Percentiles rank a stretch among this genome's conserved stretches.
Evolutionary conservation across 192 early-diverging fungal genomes (phyloP).

Genomic region (Backusella liffmaniae): DNA sequence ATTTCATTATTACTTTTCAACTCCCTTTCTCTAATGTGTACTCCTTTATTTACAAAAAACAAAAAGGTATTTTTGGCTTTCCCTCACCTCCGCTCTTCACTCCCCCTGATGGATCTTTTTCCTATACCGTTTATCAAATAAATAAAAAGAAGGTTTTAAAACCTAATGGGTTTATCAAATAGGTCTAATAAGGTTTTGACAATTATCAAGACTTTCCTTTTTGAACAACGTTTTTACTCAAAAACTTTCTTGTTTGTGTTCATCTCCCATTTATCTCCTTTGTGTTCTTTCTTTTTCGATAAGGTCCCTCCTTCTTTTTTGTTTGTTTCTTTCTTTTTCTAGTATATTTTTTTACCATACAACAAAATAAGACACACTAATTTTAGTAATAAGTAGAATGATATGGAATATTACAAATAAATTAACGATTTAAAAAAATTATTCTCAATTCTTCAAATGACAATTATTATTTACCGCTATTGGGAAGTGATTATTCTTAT

Average conservation of each 20-base stretch:
- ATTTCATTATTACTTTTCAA: neutral
- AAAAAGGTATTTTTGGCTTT: neutral
- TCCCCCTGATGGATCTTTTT: neutral
- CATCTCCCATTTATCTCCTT: neutral
- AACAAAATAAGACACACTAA: neutral
- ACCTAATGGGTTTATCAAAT: neutral
- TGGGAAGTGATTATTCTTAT: neutral
- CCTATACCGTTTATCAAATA: neutral
- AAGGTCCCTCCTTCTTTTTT: neutral
- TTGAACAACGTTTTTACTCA: neutral
- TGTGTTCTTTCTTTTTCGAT: neutral
- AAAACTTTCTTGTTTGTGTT: neutral
- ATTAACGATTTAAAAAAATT: neutral
- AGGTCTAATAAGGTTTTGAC: neutral
- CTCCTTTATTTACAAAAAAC: neutral
- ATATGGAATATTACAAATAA: neutral
- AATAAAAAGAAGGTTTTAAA: neutral
- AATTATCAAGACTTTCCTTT: neutral
- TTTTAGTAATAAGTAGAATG: neutral
- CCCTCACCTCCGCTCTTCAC: neutral
- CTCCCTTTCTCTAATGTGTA: neutral
- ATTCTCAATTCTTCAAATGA: neutral
- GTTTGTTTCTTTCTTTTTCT: neutral
- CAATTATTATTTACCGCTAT: neutral
- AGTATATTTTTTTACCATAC: neutral